Base-by-base conservation (phyloP, 1,139 yeast species). In the Lodderomyces metapsilosis region DNA sequence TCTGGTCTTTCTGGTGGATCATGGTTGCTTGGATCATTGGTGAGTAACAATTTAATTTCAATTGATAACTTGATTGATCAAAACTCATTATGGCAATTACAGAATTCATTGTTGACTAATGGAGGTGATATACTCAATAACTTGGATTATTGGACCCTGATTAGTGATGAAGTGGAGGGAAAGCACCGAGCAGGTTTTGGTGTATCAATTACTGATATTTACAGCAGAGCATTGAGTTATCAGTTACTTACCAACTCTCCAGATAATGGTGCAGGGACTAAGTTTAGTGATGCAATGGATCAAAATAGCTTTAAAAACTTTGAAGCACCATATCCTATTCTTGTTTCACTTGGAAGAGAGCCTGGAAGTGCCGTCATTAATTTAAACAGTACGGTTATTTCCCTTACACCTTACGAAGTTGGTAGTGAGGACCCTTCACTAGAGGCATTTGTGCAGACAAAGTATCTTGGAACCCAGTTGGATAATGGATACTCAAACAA, bases 381-480 rank as follows among this genome's bases (percentile, higher is more conserved):
- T 43, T 56, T 53, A 24, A 71, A 71, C 49, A 64, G 74, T 3
- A 69, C 76, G 2, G 62, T 71, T 2, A 66, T 67, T 45, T 76
- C 71, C 45, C 52, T 70, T 20, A 61, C 54, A 34, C 76, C 77
- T 0, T 68, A 48, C 43, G 77, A 71, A 48, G 49, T 71, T 36
- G 77, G 77, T 0, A 64, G 73, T 1, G 71, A 74, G 74, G 76
- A 71, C 47, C 71, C 73, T 3, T 54, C 66, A 4, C 51, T 70
- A 23, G 45, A 49, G 3, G 43, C 59, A n/a, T 70, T 71, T 50
- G 42, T 58, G 10, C 59, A 66, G 24, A 54, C 61, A 7, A 51
- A 60, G 45, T 71, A 86, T 57, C 60, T 88, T 46, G 96, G 97
- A 28, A 76, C 94, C 1, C 62, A 72, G 10, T 71, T 80, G 21